These are phyloP conservation scores for Solanum gracilifrons DNA, from an alignment of 257 asterid species.

Conservation along the genomic window DNA sequence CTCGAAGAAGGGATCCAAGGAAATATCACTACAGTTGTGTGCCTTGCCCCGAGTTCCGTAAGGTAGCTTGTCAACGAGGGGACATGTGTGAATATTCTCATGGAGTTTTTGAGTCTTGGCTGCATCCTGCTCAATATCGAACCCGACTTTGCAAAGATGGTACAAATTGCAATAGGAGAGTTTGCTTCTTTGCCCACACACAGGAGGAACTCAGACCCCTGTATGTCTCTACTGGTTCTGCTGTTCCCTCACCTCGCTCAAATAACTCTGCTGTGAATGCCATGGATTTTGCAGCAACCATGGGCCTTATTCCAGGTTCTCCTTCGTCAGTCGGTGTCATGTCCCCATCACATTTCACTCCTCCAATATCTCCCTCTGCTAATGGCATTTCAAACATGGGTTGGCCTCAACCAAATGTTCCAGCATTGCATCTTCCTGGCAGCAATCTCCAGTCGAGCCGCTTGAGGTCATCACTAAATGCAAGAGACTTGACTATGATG, in stretches of 20 bases:
- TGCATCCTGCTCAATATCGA: constrained; percentile 78
- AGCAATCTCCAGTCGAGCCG: constrained; percentile 68
- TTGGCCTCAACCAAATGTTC: constrained; percentile 62
- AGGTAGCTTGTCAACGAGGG: constrained; percentile 74
- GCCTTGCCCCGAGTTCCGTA: constrained; percentile 79
- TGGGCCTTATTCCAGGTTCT: constrained; percentile 56
- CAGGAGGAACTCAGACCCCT: constrained; percentile 76
- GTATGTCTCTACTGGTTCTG: constrained; percentile 71
- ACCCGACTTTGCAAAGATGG: constrained; percentile 88
- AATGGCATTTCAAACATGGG: constrained; percentile 40
- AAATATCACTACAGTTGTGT: constrained; percentile 75
- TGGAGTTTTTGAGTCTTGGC: constrained; percentile 90
- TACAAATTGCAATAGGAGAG: constrained; percentile 51
- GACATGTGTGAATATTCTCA: constrained; percentile 89
- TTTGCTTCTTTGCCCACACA: constrained; percentile 79
- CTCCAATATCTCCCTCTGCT: constrained; percentile 65
- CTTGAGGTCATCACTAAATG: constrained; percentile 58
- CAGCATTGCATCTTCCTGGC: constrained; percentile 64
- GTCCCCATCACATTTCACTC: constrained; percentile 53
- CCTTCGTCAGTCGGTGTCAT: constrained; percentile 41
- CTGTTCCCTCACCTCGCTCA: constrained; percentile 63
- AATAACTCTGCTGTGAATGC: constrained; percentile 28
- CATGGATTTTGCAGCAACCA: constrained; percentile 52
- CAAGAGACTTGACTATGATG: constrained; percentile 41
- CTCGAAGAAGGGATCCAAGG: constrained; percentile 77